Evolutionary conservation across 108 stramenopile genomes (phyloP).

Genomic region (Fragilariopsis cylindrus): DNA sequence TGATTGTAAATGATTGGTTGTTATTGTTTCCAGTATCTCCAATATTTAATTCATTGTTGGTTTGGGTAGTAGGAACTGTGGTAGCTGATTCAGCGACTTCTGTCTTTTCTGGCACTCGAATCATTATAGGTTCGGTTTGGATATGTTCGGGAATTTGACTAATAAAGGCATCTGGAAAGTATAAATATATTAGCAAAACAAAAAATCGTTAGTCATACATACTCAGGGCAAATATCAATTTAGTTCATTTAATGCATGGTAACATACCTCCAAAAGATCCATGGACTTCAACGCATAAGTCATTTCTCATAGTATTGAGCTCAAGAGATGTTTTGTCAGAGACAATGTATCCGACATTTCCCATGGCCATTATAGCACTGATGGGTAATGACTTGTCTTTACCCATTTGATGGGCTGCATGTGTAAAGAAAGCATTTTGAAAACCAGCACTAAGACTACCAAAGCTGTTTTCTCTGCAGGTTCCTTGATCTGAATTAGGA

Average conservation of each 20-base stretch:
- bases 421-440: conserved; percentile 13
- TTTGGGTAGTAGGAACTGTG: no score
- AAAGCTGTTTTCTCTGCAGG: background rate
- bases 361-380: background rate
- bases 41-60: no score
- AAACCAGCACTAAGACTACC: background rate
- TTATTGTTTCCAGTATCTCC: no score
- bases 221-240: no score
- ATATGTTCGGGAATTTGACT: background rate
- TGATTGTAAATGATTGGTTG: background rate
- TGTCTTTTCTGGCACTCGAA: background rate
- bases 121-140: background rate
- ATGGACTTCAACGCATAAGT: conserved; percentile 4
- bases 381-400: background rate
- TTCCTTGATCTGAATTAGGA: conserved; percentile 4
- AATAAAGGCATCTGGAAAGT: conserved; percentile 6
- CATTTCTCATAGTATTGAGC: conserved; percentile 14
- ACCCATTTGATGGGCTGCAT: conserved; percentile 4
- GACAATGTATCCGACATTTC: conserved; percentile 18
- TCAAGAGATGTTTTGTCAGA: conserved; percentile 8
- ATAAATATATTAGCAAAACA: background rate
- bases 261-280: conserved; percentile 16
- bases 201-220: background rate
- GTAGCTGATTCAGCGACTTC: no score
- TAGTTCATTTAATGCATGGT: no score